Percentiles rank a stretch among this genome's conserved stretches.
phyloP scores from a whole-genome alignment of 129 eudicot species.

The Saposhnikovia divaricata region DNA sequence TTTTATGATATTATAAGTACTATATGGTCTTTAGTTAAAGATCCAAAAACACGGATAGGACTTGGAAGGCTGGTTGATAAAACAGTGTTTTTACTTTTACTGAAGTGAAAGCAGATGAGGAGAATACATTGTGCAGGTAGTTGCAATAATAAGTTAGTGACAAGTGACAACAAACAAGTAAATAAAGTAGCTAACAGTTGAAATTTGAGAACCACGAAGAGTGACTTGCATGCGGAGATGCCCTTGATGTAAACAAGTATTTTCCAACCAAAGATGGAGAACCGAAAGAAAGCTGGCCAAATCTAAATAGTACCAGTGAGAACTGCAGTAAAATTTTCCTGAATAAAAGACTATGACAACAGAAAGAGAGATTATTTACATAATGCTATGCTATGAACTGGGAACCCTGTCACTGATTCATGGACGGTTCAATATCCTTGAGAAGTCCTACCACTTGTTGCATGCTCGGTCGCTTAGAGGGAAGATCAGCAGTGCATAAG shows the following conservation, averaged over 20 bases:
- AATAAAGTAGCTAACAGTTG: not conserved
- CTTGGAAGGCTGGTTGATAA: not conserved
- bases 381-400: conserved; percentile 3
- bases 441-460: conserved; percentile 84
- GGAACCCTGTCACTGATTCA: conserved; percentile 16
- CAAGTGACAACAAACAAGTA: not conserved
- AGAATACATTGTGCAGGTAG: not conserved
- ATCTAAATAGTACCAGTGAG: not conserved
- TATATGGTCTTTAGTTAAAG: not conserved
- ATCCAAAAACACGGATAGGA: not conserved
- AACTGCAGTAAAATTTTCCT: conserved; percentile 6
- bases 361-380: not conserved
- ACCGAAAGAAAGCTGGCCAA: not conserved
- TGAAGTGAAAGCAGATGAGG: not conserved
- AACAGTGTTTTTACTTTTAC: not conserved
- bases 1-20: too few relatives aligned
- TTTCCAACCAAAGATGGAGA: not conserved
- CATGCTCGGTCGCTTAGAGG: conserved; percentile 75
- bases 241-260: not conserved
- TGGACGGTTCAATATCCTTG: conserved; percentile 63
- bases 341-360: conserved; percentile 3
- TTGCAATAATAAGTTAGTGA: not conserved
- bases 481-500: conserved; percentile 76
- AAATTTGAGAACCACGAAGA: not conserved
- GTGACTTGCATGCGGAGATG: not conserved